Conservation (phyloP, 2,329 filamentous ascomycete species). For the Sporothrix mexicana region DNA sequence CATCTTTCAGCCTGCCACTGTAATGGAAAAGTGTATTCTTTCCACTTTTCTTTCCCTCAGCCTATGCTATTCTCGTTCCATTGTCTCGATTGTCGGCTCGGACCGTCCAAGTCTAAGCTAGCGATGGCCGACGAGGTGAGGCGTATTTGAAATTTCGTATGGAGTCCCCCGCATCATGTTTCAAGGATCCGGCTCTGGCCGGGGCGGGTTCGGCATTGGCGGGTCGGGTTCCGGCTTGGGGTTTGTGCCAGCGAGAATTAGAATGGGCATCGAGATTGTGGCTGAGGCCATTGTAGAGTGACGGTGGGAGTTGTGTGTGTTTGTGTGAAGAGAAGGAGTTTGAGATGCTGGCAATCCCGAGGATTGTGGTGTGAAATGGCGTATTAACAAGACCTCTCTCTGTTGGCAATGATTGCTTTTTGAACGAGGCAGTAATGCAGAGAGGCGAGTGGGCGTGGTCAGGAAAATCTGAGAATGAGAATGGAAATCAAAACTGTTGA, state of each 20-base stretch:
- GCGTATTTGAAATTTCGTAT: not conserved
- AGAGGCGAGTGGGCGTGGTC: too few species aligned
- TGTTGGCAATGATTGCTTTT: too few species aligned
- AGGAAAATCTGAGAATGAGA: not conserved
- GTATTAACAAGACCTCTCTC: too few species aligned
- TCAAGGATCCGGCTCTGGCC: slow-evolving; percentile 22
- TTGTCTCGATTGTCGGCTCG: not conserved
- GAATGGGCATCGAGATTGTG: not conserved
- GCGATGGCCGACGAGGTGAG: not conserved
- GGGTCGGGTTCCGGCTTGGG: slow-evolving; percentile 34
- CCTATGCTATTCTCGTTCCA: not conserved
- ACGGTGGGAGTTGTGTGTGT: too few species aligned
- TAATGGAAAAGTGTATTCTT: too few species aligned
- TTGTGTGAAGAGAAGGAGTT: too few species aligned
- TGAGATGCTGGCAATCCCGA: too few species aligned
- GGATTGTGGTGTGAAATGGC: too few species aligned
- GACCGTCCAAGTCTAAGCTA: slow-evolving; percentile 15
- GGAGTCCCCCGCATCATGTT: not conserved
- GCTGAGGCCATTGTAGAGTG: not conserved
- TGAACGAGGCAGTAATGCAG: too few species aligned
- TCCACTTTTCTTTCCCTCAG: not conserved
- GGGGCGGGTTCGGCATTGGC: slow-evolving; percentile 35
- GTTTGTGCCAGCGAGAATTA: slow-evolving; percentile 8
- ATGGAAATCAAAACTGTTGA: not conserved
- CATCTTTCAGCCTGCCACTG: too few species aligned